Evolutionary conservation across 2,329 filamentous ascomycete genomes (phyloP), one percentile per base, ranked within the genome.

Genomic region (Pochonia chlamydosporia): DNA sequence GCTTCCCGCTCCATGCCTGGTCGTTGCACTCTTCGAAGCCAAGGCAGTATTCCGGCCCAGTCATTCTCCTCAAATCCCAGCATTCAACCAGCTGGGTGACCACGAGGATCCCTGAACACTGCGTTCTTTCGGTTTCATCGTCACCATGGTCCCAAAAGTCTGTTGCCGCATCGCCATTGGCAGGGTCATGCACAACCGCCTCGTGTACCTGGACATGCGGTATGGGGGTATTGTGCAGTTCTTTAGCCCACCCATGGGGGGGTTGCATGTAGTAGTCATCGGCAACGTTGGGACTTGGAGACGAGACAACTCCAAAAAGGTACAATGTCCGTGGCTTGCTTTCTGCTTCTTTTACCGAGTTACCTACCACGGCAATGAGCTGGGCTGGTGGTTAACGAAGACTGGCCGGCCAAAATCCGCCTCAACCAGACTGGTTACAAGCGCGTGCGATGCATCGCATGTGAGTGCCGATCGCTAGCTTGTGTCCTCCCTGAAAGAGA

Each of bases 401-500:
- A 8, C 9, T 6, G 20, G 13, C 18, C 16, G 33, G 16, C n/a
- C n/a, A 3, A 11, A 21, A 39, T 44, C n/a, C 33, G 11, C 21
- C 21, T 14, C 24, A 10, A n/a, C n/a, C n/a, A n/a, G n/a, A n/a
- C n/a, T 10, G 2, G 13, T 8, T 6, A 30, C 16, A 21, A 18
- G 14, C 24, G 30, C 46, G 26, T 35, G 35, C 36, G 4, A 39
- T 5, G 9, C 25, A 50, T 43, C 50, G 44, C 49, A 49, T 47
- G 48, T 47, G 48, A 45, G 24, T 28, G 50, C 26, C 47, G 48
- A 55, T 55, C 48, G 8, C 30, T 14, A 40, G 37, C 31, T 47
- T n/a, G 40, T 39, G 49, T 49, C 49, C 48, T 48, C 49, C 43
- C 42, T 28, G 47, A 52, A 46, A 23, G 31, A 47, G 49, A 24